Evolutionary conservation across 2,329 filamentous ascomycete genomes (phyloP), one percentile per base, ranked within the genome.

Genomic region (Fusarium domesticum): DNA sequence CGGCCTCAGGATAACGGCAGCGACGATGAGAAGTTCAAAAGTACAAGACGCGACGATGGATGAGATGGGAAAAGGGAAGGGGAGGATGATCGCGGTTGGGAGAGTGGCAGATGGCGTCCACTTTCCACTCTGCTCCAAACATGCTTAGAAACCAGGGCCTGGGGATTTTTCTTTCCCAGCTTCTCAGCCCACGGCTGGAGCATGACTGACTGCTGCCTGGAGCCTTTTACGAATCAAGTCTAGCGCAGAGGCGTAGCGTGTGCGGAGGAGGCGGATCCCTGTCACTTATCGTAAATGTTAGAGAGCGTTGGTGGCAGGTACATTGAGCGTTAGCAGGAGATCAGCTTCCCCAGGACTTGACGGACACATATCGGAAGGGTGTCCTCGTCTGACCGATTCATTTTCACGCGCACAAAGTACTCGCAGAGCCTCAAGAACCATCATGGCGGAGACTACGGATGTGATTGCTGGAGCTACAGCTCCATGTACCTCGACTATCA

Each of bases 181-280:
- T 44, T 43, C 58, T 59, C 57, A 62, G 57, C 57, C 63, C 53
- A 45, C 45, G 28, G 43, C 43, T 46, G 47, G 47, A 33, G 36
- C 47, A 47, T 54, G 43, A 52, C 41, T 53, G 56, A 56, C 64
- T 66, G 64, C 62, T 66, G 64, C 64, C 64, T 66, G 50, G 58
- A 61, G 37, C 36, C 18, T 18, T 25, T 34, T 15, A 39, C 39
- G 42, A 50, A 54, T 63, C 50, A 34, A 38, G 50, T 8, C 31
- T 58, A 59, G 56, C 31, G 40, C 37, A 59, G 62, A 60, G 64
- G 57, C 63, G 59, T 52, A 59, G 59, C 39, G 43, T 45, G 47
- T 54, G 53, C 44, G 51, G 55, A 60, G 56, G 57, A 58, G 39
- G 43, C 33, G 35, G 1, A 49, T 47, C 53, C 54, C 42, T 59